Conservation (phyloP, 2,329 filamentous ascomycete species). For the Purpureocillium lavendulum region DNA sequence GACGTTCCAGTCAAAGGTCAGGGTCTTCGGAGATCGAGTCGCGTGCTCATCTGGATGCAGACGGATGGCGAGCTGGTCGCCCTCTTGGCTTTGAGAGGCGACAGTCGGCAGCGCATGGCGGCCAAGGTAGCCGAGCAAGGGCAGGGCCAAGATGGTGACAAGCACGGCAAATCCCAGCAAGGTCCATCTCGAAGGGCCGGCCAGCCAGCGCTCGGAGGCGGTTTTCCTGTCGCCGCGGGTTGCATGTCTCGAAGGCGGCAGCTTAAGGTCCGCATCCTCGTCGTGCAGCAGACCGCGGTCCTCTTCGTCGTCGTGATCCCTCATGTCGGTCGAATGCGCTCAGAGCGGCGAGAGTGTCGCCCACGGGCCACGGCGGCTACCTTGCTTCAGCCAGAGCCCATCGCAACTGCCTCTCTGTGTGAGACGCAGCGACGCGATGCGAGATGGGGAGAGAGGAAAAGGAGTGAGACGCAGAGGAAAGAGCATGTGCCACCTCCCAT, state of each 20-base stretch:
- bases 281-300: conserved; percentile 2
- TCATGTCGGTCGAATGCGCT: not conserved
- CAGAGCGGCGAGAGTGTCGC: too few species aligned
- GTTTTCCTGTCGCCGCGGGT: not conserved
- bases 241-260: too few species aligned
- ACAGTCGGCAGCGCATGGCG: not conserved
- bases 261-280: not conserved
- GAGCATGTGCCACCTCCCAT: too few species aligned
- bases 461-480: too few species aligned
- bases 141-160: not conserved
- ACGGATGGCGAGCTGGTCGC: conserved; percentile 8
- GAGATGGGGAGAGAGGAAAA: too few species aligned
- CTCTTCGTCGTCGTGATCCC: conserved; percentile 2
- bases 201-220: not conserved
- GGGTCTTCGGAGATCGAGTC: conserved; percentile 6
- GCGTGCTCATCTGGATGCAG: conserved; percentile 9
- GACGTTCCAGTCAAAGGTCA: conserved; percentile 12
- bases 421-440: too few species aligned
- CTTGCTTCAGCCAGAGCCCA: not conserved
- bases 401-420: too few species aligned
- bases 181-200: not conserved
- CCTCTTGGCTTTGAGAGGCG: not conserved
- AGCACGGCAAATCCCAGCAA: not conserved
- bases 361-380: too few species aligned
- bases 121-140: conserved; percentile 3